These are phyloP conservation scores for Phytophthora tentaculata DNA, from an alignment of 352 stramenopile species.

Conservation along the genomic window DNA sequence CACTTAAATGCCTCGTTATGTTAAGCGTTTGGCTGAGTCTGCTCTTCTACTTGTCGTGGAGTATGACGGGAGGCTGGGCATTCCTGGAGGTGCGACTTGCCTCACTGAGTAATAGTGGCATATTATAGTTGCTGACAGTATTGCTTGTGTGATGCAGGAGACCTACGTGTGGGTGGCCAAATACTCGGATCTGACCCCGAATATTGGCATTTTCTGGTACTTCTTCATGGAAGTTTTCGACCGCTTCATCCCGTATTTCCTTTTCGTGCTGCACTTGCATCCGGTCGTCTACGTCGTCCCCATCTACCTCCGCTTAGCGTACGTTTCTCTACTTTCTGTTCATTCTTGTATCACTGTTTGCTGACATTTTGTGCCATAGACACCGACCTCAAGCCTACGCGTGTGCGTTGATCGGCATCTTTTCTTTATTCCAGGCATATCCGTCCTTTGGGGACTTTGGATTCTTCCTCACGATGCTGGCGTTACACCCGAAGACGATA, in stretches of 20 bases:
- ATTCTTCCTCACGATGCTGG: conserved; percentile 71
- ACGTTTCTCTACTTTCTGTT: conserved; percentile 19
- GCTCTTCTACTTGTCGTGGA: conserved; percentile 67
- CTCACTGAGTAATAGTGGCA: background rate
- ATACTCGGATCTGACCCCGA: conserved; percentile 85
- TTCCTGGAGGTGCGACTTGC: conserved; percentile 58
- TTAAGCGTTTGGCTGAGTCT: conserved; percentile 36
- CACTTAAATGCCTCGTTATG: conserved; percentile 18
- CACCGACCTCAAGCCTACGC: conserved; percentile 76
- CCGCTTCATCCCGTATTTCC: conserved; percentile 86
- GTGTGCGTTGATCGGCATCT: conserved; percentile 70
- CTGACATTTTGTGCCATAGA: conserved; percentile 37
- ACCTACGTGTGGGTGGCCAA: conserved; percentile 83
- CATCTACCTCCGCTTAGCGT: conserved; percentile 82
- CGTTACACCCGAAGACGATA: conserved; percentile 81
- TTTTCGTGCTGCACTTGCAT: conserved; percentile 82
- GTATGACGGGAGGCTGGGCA: conserved; percentile 55
- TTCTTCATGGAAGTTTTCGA: conserved; percentile 92
- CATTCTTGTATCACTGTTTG: background rate
- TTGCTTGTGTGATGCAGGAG: conserved; percentile 41
- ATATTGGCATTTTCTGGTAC: conserved; percentile 90
- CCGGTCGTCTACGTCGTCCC: conserved; percentile 83
- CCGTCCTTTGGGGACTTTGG: conserved; percentile 81
- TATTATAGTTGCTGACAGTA: background rate
- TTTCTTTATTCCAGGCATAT: conserved; percentile 83